Evolutionary conservation across 257 asterid species (phyloP).

Genomic region (Solanum rostratum): DNA sequence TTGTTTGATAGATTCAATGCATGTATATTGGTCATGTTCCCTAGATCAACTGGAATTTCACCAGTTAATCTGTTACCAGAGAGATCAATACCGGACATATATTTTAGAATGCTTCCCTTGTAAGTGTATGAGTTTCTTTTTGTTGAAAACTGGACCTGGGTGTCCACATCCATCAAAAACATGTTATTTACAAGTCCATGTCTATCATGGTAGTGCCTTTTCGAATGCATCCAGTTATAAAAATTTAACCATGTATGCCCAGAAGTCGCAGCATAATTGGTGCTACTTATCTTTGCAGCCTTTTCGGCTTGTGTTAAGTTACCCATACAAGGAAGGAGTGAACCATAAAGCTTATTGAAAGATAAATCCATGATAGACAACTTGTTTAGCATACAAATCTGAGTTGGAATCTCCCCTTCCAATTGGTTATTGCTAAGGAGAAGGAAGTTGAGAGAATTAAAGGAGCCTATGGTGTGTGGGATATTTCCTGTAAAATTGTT

Average conservation of each 20-base stretch:
- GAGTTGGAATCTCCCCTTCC: neutral
- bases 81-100: neutral
- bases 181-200: accelerated
- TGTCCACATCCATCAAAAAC: neutral
- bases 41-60: neutral
- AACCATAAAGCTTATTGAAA: neutral
- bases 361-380: neutral
- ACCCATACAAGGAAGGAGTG: neutral
- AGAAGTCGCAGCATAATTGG: neutral
- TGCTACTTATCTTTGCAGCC: neutral
- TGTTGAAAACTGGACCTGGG: neutral
- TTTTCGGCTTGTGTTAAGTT: neutral
- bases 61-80: neutral
- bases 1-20: neutral
- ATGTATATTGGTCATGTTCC: neutral
- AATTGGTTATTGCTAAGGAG: neutral
- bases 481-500: neutral
- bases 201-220: neutral
- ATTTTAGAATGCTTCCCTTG: neutral
- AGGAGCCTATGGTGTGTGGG: neutral
- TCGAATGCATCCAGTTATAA: neutral
- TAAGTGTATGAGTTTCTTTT: neutral
- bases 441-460: neutral
- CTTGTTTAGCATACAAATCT: neutral
- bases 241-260: accelerated